These are phyloP conservation scores for Beauveria sp. DNA, from an alignment of 2,329 filamentous ascomycete genomes.

Conservation along the genomic window DNA sequence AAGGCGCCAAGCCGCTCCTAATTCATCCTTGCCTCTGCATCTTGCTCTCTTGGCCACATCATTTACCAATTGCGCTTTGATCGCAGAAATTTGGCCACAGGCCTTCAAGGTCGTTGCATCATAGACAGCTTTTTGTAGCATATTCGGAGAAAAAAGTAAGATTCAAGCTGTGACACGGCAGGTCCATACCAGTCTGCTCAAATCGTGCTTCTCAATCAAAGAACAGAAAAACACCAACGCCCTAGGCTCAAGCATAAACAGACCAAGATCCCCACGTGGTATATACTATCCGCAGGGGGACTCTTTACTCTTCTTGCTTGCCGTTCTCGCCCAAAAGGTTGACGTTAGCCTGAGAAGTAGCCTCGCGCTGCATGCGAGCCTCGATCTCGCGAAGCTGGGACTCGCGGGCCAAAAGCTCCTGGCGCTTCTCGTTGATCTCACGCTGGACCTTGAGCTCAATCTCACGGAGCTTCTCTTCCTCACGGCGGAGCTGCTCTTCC, in stretches of 20 bases:
- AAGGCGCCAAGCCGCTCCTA: not conserved
- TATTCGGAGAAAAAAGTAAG: constrained; percentile 26
- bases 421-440: constrained; percentile 99
- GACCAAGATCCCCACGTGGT: constrained; percentile 25
- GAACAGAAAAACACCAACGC: constrained; percentile 39
- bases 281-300: not conserved
- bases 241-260: constrained; percentile 33
- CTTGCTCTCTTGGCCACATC: constrained; percentile 8
- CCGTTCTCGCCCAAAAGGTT: constrained; percentile 23
- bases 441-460: constrained; percentile 99
- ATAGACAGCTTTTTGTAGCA: constrained; percentile 21
- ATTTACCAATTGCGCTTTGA: not conserved
- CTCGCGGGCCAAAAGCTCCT: constrained; percentile 94
- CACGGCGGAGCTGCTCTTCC: constrained; percentile 97
- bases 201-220: constrained; percentile 35
- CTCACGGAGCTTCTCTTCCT: constrained; percentile 99
- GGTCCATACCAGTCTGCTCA: constrained; percentile 28
- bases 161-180: constrained; percentile 30
- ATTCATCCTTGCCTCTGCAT: not conserved
- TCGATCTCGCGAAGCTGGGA: constrained; percentile 98
- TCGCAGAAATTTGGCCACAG: constrained; percentile 4
- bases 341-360: constrained; percentile 48
- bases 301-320: constrained; percentile 42
- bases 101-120: constrained; percentile 25
- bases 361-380: constrained; percentile 89